These are phyloP conservation scores for Phytophthora litchii DNA, from an alignment of 352 stramenopile genomes.

Conservation along the genomic window DNA sequence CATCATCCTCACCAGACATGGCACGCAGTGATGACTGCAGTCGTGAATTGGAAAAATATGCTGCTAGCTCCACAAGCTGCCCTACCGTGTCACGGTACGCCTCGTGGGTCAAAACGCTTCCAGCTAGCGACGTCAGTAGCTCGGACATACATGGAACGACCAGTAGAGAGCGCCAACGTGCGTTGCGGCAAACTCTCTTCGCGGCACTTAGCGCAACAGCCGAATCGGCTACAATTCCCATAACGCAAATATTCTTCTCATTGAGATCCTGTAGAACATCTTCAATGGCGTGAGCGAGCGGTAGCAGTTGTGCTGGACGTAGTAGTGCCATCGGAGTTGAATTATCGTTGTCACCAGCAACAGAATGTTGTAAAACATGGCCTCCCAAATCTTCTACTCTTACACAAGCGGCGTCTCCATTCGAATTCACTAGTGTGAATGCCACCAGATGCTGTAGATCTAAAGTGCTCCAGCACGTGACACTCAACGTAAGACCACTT, in stretches of 20 bases:
- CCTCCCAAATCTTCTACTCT: constrained; percentile 60
- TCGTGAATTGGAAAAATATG: constrained; percentile 62
- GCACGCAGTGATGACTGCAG: constrained; percentile 44
- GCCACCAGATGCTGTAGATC: constrained; percentile 71
- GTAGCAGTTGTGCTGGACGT: constrained; percentile 10
- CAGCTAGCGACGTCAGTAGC: constrained; percentile 58
- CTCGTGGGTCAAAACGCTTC: constrained; percentile 60
- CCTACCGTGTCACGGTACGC: constrained; percentile 53
- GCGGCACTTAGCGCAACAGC: constrained; percentile 63
- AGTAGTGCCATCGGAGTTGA: constrained; percentile 24
- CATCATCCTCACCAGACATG: constrained; percentile 48
- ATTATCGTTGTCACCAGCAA: constrained; percentile 5
- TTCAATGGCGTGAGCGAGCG: constrained; percentile 54
- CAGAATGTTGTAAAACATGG: constrained; percentile 32
- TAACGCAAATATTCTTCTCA: constrained; percentile 65
- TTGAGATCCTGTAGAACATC: constrained; percentile 58
- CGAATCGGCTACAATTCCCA: constrained; percentile 78
- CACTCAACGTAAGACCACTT: constrained; percentile 74
- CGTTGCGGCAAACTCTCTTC: constrained; percentile 44
- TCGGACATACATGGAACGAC: constrained; percentile 73
- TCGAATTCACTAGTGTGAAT: constrained; percentile 81
- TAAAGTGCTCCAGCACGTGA: constrained; percentile 72
- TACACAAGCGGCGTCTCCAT: constrained; percentile 74
- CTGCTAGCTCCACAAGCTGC: constrained; percentile 64
- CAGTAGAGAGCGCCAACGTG: constrained; percentile 53